phyloP scores from a whole-genome alignment of 2,329 filamentous ascomycete genomes.

The Akanthomyces muscarius region DNA sequence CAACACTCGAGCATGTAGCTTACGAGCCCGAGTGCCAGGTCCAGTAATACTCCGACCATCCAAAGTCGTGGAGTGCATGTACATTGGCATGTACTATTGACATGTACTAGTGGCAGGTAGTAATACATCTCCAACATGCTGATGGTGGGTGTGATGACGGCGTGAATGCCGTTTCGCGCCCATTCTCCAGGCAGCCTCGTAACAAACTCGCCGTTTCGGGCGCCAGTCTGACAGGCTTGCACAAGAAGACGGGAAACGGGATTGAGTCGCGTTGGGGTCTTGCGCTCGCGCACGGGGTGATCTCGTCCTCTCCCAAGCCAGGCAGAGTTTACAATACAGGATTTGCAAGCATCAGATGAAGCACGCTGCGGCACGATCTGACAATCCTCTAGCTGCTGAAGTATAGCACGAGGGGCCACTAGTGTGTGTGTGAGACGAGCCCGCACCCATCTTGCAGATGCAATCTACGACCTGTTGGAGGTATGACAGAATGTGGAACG shows the following conservation, averaged over 20 bases:
- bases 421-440: not conserved
- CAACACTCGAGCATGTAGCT: not conserved
- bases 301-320: not conserved
- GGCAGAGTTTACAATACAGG: not conserved
- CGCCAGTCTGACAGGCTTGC: not conserved
- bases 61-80: not conserved
- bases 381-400: not conserved
- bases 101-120: not conserved
- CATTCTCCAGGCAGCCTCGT: not conserved
- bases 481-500: not conserved
- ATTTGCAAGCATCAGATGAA: conserved; percentile 5
- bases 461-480: not conserved
- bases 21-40: not conserved
- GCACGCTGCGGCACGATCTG: conserved; percentile 5
- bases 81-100: not conserved
- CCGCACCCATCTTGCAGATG: not conserved
- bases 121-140: conserved; percentile 3
- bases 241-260: not conserved
- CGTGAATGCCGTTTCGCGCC: conserved; percentile 1
- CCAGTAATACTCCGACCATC: conserved; percentile 6
- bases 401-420: not conserved
- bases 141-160: conserved; percentile 12
- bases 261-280: not conserved
- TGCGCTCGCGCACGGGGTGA: not conserved
- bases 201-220: not conserved